Percentiles rank a stretch among this genome's conserved stretches.
Evolutionary conservation across 106 monocot genomes (phyloP).

Genomic region (Acorus calamus): DNA sequence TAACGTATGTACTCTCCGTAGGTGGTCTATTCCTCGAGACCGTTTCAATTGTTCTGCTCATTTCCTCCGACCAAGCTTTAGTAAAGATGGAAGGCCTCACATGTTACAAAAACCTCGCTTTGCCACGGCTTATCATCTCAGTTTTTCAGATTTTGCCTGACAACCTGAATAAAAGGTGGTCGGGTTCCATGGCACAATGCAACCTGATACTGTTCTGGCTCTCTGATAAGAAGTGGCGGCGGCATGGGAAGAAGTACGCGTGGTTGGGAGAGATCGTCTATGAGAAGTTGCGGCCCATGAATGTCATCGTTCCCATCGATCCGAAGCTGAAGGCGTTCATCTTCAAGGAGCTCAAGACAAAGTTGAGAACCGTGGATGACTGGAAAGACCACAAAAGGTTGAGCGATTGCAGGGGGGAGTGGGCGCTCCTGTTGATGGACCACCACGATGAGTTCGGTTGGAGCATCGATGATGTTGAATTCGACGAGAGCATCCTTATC

Average conservation of each 20-base stretch:
- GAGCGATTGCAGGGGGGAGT: background rate
- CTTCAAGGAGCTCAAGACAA: no score
- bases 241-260: no score
- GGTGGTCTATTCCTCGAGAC: background rate
- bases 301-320: background rate
- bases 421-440: background rate
- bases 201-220: no score
- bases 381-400: background rate
- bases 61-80: background rate
- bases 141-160: background rate
- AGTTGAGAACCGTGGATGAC: background rate
- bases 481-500: slow-evolving; percentile 7
- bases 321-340: no score
- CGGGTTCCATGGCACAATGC: no score
- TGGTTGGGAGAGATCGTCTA: no score
- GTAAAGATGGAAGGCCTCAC: background rate
- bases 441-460: background rate
- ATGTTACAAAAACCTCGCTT: background rate
- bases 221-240: no score
- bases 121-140: no score
- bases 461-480: background rate
- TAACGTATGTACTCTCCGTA: background rate
- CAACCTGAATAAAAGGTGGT: no score
- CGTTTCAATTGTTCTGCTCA: background rate
- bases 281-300: background rate